Percentiles rank a stretch among this genome's conserved stretches.
phyloP scores from a whole-genome alignment of 2,329 filamentous ascomycete species.

The Hortaea werneckii region DNA sequence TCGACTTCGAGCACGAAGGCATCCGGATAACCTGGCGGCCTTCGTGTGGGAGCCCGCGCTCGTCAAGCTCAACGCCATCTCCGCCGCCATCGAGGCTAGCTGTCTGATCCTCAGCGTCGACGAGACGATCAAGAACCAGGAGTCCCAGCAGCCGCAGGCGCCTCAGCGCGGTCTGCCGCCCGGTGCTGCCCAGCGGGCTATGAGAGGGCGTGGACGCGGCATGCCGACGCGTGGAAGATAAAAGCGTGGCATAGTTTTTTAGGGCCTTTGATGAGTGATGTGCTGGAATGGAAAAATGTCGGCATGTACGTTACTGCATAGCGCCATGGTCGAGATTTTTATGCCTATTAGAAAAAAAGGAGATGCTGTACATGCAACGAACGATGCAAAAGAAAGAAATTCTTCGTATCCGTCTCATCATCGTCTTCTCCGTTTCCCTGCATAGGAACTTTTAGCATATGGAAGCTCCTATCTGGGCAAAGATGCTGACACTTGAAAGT shows the following conservation, averaged over 20 bases:
- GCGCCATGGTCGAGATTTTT: background rate
- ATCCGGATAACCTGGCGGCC: slow-evolving; percentile 87
- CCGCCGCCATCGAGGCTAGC: slow-evolving; percentile 88
- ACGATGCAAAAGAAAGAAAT: too few relatives aligned
- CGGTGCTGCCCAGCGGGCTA: slow-evolving; percentile 72
- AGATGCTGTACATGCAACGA: background rate
- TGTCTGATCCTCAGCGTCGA: slow-evolving; percentile 94
- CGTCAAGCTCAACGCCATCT: slow-evolving; percentile 94
- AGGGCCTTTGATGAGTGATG: background rate
- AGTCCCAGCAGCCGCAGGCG: slow-evolving; percentile 74
- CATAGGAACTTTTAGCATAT: too few relatives aligned
- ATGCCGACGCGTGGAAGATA: slow-evolving; percentile 51
- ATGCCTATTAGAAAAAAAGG: background rate
- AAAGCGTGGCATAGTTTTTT: background rate
- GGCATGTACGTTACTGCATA: background rate
- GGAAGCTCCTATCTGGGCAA: too few relatives aligned
- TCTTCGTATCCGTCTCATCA: too few relatives aligned
- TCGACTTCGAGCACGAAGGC: slow-evolving; percentile 88
- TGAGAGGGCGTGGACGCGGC: slow-evolving; percentile 74
- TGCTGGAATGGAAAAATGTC: background rate
- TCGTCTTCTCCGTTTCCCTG: too few relatives aligned
- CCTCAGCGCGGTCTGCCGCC: slow-evolving; percentile 56
- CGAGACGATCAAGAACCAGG: slow-evolving; percentile 96
- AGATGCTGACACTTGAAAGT: too few relatives aligned
- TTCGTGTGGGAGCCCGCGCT: slow-evolving; percentile 97